phyloP scores from a whole-genome alignment of 495 filamentous ascomycete genomes.

The Xylaria longipes region DNA sequence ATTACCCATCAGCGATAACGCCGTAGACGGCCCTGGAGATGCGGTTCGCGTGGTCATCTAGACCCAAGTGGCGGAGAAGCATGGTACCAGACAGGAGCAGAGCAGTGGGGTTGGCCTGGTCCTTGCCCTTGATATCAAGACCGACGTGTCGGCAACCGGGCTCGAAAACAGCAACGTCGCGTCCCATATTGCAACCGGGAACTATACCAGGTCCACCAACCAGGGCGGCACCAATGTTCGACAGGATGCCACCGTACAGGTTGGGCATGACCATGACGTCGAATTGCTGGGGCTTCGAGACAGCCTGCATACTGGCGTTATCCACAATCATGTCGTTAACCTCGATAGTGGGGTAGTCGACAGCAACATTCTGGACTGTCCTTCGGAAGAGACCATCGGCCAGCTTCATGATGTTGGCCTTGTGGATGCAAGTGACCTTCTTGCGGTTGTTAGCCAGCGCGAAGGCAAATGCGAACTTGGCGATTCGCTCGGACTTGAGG shows the following conservation, averaged over 20 bases:
- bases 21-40: conserved; percentile 97
- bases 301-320: conserved; percentile 99
- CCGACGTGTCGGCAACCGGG: conserved; percentile 98
- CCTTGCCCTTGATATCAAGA: conserved; percentile 98
- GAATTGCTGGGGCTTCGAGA: conserved; percentile 94
- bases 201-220: conserved; percentile 97
- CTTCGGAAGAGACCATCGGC: conserved; percentile 98
- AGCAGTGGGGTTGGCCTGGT: conserved; percentile 97
- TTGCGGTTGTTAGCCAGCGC: conserved; percentile 97
- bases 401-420: conserved; percentile 99
- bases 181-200: conserved; percentile 98
- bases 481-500: conserved; percentile 97
- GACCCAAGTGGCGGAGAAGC: conserved; percentile 93
- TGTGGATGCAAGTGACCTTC: conserved; percentile 99
- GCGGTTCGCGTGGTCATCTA: conserved; percentile 96
- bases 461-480: conserved; percentile 97
- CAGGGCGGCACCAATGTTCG: conserved; percentile 98
- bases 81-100: conserved; percentile 94
- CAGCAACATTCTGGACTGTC: conserved; percentile 90
- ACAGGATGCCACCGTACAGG: conserved; percentile 97
- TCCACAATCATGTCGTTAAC: conserved; percentile 99
- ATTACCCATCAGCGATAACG: conserved; percentile 92
- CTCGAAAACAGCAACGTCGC: conserved; percentile 97
- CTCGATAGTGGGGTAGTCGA: conserved; percentile 92
- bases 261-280: conserved; percentile 99